Percentiles rank a stretch among this genome's conserved stretches.
Evolutionary conservation across 495 filamentous ascomycete genomes (phyloP).

Genomic region (Penicillium paxilli): DNA sequence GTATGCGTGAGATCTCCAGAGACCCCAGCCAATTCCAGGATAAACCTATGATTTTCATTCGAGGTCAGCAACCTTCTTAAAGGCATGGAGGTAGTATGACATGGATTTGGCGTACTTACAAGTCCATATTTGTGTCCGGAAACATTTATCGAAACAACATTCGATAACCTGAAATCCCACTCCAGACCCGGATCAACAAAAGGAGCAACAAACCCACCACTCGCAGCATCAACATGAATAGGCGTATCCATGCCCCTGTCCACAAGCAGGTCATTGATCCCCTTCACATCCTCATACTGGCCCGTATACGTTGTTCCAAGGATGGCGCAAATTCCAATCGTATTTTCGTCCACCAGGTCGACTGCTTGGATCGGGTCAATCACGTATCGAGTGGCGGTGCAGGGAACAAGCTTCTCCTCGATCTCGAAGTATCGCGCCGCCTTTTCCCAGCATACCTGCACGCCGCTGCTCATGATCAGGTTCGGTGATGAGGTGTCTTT

Average conservation of each 20-base stretch:
- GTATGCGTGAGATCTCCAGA: conserved; percentile 78
- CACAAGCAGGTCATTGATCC: conserved; percentile 75
- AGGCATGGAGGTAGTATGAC: too few species aligned
- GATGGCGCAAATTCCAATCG: conserved; percentile 85
- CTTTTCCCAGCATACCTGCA: conserved; percentile 95
- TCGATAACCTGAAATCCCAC: conserved; percentile 84
- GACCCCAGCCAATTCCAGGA: conserved; percentile 86
- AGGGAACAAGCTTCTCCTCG: conserved; percentile 82
- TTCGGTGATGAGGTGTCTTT: conserved; percentile 73
- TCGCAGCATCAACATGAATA: conserved; percentile 89
- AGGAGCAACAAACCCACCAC: conserved; percentile 86
- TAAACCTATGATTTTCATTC: conserved; percentile 48
- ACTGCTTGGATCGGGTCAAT: conserved; percentile 82
- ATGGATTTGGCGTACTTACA: conserved; percentile 13
- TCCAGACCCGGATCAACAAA: conserved; percentile 74
- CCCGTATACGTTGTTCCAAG: conserved; percentile 89
- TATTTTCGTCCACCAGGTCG: conserved; percentile 83
- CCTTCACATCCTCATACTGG: conserved; percentile 87
- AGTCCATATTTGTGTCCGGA: conserved; percentile 83
- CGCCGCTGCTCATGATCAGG: conserved; percentile 85
- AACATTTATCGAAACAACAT: conserved; percentile 89
- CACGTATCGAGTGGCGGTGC: conserved; percentile 73
- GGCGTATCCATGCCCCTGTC: conserved; percentile 67
- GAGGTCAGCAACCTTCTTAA: not conserved
- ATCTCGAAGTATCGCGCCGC: conserved; percentile 87